Conservation (phyloP, 108 stramenopile species). For the Parietichytrium sp. region DNA sequence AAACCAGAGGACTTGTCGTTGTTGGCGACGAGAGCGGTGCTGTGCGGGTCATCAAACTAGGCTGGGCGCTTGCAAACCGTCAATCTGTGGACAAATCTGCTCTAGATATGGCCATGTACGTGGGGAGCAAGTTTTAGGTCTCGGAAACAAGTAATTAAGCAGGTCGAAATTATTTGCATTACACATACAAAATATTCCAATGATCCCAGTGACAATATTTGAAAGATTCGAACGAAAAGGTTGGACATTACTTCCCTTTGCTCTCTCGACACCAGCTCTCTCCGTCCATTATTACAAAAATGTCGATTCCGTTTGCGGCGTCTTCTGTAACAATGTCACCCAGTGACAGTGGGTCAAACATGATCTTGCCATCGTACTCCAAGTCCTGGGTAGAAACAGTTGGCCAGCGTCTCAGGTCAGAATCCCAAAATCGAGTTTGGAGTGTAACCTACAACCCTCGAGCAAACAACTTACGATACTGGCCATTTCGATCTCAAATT, state of each 20-base stretch:
- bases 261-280: not conserved
- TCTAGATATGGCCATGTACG: not conserved
- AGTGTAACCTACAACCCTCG: no score
- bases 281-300: not conserved
- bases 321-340: not conserved
- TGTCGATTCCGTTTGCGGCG: not conserved
- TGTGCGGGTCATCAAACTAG: not conserved
- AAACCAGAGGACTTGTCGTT: not conserved
- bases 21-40: not conserved
- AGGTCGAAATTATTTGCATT: no score
- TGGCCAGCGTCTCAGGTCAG: no score
- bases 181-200: no score
- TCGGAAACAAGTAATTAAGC: no score
- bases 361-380: not conserved
- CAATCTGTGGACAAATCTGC: not conserved
- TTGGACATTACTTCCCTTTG: no score
- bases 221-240: no score
- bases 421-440: no score
- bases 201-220: no score
- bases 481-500: slow-evolving; percentile 14
- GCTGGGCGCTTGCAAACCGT: not conserved
- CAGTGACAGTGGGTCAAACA: slow-evolving; percentile 16
- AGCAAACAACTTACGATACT: slow-evolving; percentile 27
- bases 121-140: not conserved
- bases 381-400: no score